phyloP scores from a whole-genome alignment of 495 filamentous ascomycete species.

The Daldinia decipiens region DNA sequence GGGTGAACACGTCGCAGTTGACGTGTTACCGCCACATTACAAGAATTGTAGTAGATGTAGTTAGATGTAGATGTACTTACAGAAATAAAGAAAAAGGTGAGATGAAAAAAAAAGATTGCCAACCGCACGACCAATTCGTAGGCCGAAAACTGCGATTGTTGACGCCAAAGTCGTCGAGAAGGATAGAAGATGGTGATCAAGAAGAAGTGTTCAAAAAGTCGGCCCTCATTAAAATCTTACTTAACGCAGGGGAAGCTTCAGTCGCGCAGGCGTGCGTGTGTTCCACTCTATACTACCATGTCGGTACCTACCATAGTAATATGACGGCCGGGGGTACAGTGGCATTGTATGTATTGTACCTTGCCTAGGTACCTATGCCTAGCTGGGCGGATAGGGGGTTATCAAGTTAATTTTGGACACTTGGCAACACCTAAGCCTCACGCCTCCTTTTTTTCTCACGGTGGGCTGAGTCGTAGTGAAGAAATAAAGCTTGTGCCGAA shows the following conservation, averaged over 20 bases:
- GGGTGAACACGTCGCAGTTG: constrained; percentile 28
- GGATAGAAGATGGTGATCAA: constrained; percentile 23
- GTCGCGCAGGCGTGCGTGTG: constrained; percentile 26
- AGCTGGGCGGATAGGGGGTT: constrained; percentile 17
- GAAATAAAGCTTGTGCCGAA: background rate
- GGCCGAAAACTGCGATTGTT: constrained; percentile 33
- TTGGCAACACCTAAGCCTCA: constrained; percentile 42
- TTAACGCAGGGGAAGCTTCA: constrained; percentile 40
- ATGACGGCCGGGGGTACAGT: background rate
- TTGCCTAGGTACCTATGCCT: constrained; percentile 15
- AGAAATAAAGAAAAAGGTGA: constrained; percentile 37
- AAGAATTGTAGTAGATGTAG: background rate
- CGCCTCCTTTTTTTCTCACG: constrained; percentile 11
- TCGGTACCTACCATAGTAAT: constrained; percentile 4
- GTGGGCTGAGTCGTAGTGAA: constrained; percentile 2
- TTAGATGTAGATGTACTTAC: constrained; percentile 23
- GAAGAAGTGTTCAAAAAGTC: constrained; percentile 26
- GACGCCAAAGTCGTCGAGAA: constrained; percentile 28
- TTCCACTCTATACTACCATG: constrained; percentile 33
- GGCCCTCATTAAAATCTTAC: constrained; percentile 27
- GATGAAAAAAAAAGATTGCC: constrained; percentile 10
- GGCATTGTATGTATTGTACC: constrained; percentile 23
- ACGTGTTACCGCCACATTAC: constrained; percentile 20
- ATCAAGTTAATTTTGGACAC: constrained; percentile 45
- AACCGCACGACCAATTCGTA: constrained; percentile 35